Conservation (phyloP, 441 rosid species). For the Mallotus japonicus region DNA sequence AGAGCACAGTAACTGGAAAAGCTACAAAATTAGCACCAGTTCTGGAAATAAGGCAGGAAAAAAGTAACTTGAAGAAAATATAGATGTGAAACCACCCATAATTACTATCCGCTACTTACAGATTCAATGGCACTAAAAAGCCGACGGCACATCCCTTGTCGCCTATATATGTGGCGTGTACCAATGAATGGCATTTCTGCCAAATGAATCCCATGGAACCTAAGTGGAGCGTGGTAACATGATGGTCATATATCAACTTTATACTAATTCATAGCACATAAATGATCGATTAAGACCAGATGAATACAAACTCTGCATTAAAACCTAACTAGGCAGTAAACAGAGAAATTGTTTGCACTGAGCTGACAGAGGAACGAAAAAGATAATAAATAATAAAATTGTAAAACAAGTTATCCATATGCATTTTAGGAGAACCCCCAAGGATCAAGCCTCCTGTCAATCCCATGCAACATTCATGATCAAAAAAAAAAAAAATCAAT, state of each 20-base stretch:
- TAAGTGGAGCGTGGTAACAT: slow-evolving; percentile 30
- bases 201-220: slow-evolving; percentile 82
- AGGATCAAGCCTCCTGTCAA: neutral
- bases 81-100: slow-evolving; percentile 11
- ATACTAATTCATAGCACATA: slow-evolving; percentile 10
- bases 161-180: slow-evolving; percentile 91
- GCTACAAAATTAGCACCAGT: slow-evolving; percentile 13
- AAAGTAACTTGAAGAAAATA: slow-evolving; percentile 13
- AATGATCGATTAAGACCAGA: neutral
- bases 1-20: slow-evolving; percentile 58
- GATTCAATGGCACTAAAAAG: slow-evolving; percentile 83
- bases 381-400: neutral
- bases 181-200: slow-evolving; percentile 99
- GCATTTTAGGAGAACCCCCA: neutral
- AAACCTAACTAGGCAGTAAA: neutral
- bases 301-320: slow-evolving; percentile 11
- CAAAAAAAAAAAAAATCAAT: neutral
- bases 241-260: slow-evolving; percentile 23
- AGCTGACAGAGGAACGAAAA: neutral
- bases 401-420: neutral
- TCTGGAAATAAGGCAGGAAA: slow-evolving; percentile 9
- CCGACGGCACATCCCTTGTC: slow-evolving; percentile 98
- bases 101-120: slow-evolving; percentile 43
- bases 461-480: neutral
- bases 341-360: neutral